Evolutionary conservation across 768 basidiomycete genomes (phyloP), one percentile per base, ranked within the genome.

Genomic region (Podaxis rugospora): DNA sequence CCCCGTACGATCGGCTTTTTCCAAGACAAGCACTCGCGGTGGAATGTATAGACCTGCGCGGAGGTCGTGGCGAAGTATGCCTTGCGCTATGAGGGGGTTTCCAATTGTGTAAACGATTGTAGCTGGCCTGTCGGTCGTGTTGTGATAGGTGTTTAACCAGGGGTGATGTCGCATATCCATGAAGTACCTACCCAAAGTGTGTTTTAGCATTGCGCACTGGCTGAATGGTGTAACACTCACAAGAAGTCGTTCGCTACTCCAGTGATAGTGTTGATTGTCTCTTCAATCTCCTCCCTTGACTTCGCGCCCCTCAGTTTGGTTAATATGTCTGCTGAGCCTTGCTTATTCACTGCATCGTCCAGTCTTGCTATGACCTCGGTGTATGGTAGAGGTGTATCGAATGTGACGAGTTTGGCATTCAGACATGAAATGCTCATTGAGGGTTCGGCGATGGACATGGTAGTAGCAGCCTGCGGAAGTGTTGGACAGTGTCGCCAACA

Each of bases 61-160:
- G 46, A 76, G 64, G 60, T 83, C 80, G 61, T 74, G 66, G 57
- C 69, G 65, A 54, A 84, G 56, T 64, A 85, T 76, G 1, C 66
- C 68, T 59, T 80, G 76, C 0, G 82, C 83, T 50, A 81, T 69
- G 52, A 81, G 68, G 2, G 83, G 83, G 67, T 83, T 83, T 16
- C 83, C 83, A 58, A 83, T 71, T 28, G 72, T 76, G 68, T 85
- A 85, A 11, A 78, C 66, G 44, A 73, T 65, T 1, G 76, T 69
- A 32, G 64, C 65, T 21, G 76, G 76, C 44, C 71, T 68, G 14
- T 51, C 59, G 18, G 55, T 46, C 35, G 63, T 66, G 18, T 66
- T 69, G 36, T 66, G 61, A 64, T 72, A 76, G 32, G 66, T 65
- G 50, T 72, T 69, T 49, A 81, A 51, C 72, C 80, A 77, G n/a